phyloP scores from a whole-genome alignment of 2,329 filamentous ascomycete genomes.

The Alternaria alternata region DNA sequence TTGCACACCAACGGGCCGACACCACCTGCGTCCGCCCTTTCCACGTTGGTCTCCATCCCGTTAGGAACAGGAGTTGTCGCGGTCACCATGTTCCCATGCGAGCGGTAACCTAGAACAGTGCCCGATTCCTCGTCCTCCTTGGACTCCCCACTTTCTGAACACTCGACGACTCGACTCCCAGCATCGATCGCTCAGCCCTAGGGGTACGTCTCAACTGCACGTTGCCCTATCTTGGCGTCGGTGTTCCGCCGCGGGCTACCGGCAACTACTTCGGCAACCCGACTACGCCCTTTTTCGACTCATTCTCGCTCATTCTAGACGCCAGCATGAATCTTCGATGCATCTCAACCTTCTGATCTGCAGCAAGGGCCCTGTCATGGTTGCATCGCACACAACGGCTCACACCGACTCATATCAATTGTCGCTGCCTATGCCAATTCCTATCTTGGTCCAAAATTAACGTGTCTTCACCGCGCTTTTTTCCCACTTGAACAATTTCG shows the following conservation, averaged over 20 bases:
- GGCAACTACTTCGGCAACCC: neutral
- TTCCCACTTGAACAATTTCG: neutral
- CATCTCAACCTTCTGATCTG: constrained; percentile 1
- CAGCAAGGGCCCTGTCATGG: neutral
- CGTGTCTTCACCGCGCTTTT: neutral
- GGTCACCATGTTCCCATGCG: neutral
- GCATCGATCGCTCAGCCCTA: neutral
- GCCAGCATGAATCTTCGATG: constrained; percentile 1
- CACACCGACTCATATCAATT: too few relatives aligned
- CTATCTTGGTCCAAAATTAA: neutral
- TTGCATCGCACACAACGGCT: neutral
- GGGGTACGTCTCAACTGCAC: neutral
- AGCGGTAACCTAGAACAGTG: neutral
- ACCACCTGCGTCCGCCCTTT: neutral
- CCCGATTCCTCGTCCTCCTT: neutral
- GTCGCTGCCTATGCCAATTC: neutral
- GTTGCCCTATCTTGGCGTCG: neutral
- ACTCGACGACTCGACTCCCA: neutral
- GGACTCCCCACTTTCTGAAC: neutral
- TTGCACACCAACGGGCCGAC: constrained; percentile 1
- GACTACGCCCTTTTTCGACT: constrained; percentile 6
- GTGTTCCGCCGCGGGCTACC: neutral
- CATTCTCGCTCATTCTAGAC: constrained; percentile 13
- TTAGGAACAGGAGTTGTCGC: neutral
- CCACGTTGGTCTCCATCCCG: neutral